A percentile compares a stretch with the other conserved stretches of the same genome.
These are phyloP conservation scores for Symbiotaphrina buchneri DNA, from an alignment of 495 filamentous ascomycete genomes.

Conservation along the genomic window DNA sequence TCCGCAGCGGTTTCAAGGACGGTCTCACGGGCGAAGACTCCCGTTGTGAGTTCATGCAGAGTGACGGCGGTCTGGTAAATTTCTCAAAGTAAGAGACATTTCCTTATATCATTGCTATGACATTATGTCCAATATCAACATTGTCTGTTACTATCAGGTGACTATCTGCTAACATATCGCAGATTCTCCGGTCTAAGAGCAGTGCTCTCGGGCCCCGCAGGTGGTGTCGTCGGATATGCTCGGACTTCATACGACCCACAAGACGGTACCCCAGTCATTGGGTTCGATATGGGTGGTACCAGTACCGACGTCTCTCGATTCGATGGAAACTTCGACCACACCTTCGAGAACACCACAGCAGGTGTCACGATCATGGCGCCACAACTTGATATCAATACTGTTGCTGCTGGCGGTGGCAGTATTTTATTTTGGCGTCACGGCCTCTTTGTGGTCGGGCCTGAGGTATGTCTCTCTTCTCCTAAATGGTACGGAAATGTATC, in stretches of 20 bases:
- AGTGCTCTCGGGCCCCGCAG: slow-evolving; percentile 61
- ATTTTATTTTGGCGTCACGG: slow-evolving; percentile 80
- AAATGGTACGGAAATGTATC: no score
- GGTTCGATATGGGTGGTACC: slow-evolving; percentile 94
- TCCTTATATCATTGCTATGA: no score
- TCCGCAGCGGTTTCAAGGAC: slow-evolving; percentile 54
- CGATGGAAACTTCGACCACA: slow-evolving; percentile 85
- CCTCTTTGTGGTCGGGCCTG: slow-evolving; percentile 87
- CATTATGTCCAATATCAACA: no score
- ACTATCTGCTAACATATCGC: no score
- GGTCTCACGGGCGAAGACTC: slow-evolving; percentile 40
- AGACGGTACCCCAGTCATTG: slow-evolving; percentile 77
- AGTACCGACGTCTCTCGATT: slow-evolving; percentile 89
- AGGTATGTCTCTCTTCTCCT: slow-evolving; percentile 19
- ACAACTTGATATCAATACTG: slow-evolving; percentile 94
- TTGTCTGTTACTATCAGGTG: no score
- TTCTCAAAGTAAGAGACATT: no score
- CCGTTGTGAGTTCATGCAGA: slow-evolving; percentile 73
- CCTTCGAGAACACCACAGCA: slow-evolving; percentile 91
- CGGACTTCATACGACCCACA: slow-evolving; percentile 75
- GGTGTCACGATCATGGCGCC: slow-evolving; percentile 89
- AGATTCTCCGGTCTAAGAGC: slow-evolving; percentile 58
- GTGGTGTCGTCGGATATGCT: slow-evolving; percentile 71
- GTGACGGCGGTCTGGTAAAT: slow-evolving; percentile 59
- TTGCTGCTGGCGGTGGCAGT: slow-evolving; percentile 83